Evolutionary conservation across 768 basidiomycete genomes (phyloP).

Genomic region (Mrakia frigida): DNA sequence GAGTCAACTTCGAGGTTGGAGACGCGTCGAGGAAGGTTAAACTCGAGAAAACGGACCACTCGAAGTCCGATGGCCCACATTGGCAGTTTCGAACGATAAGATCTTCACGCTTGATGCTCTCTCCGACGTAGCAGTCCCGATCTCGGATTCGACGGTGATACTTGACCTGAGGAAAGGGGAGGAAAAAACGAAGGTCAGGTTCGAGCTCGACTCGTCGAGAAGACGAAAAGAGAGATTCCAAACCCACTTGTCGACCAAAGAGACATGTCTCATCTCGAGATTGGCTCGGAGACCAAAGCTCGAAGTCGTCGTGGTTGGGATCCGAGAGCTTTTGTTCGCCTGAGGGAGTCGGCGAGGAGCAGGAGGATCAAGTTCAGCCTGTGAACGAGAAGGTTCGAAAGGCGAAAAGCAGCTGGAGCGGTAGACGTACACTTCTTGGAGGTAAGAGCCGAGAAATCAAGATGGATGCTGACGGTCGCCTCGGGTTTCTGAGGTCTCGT

Average conservation of each 20-base stretch:
- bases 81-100: constrained; percentile 63
- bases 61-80: constrained; percentile 74
- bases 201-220: background rate
- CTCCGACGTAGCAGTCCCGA: constrained; percentile 76
- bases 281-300: constrained; percentile 92
- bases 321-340: constrained; percentile 66
- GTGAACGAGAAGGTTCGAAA: background rate
- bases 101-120: constrained; percentile 48
- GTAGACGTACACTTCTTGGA: constrained; percentile 61
- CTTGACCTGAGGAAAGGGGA: constrained; percentile 56
- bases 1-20: background rate
- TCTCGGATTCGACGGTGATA: constrained; percentile 83
- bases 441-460: constrained; percentile 82
- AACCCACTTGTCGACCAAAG: constrained; percentile 77
- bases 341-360: constrained; percentile 40
- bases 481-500: constrained; percentile 49
- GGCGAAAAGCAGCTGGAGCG: too few relatives aligned
- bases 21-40: background rate
- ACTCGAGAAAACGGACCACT: constrained; percentile 68
- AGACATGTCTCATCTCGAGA: constrained; percentile 80
- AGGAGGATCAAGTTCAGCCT: constrained; percentile 27
- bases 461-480: constrained; percentile 64
- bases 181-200: background rate
- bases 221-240: background rate
- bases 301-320: constrained; percentile 84